Conservation (phyloP, 1,139 yeast species). For the Suhomyces coccinellae region DNA sequence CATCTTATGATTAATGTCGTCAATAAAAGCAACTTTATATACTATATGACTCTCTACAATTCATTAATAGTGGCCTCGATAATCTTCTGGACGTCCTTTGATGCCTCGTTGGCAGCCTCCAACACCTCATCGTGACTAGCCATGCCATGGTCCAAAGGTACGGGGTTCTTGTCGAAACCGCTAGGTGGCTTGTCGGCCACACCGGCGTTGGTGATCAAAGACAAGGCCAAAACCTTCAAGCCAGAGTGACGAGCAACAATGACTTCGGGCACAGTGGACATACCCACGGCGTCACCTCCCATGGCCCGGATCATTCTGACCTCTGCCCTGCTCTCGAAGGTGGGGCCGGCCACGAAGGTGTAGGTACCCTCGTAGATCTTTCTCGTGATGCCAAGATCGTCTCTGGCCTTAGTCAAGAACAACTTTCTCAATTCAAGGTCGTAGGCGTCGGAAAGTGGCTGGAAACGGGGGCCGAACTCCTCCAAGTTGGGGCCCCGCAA, state of each 20-base stretch:
- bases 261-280: constrained; percentile 97
- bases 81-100: constrained; percentile 72
- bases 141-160: constrained; percentile 67
- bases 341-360: constrained; percentile 87
- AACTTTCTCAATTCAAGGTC: constrained; percentile 66
- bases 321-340: constrained; percentile 92
- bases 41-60: constrained; percentile 22
- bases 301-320: constrained; percentile 66
- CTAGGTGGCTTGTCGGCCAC: constrained; percentile 76
- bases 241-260: constrained; percentile 89
- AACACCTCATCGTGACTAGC: constrained; percentile 91
- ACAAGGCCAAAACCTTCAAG: constrained; percentile 75
- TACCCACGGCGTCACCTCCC: constrained; percentile 96
- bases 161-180: constrained; percentile 57
- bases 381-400: constrained; percentile 54
- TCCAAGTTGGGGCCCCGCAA: constrained; percentile 84
- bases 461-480: constrained; percentile 80
- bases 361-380: constrained; percentile 84
- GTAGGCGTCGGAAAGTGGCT: constrained; percentile 88
- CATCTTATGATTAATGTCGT: constrained; percentile 13
- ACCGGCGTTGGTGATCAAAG: constrained; percentile 83
- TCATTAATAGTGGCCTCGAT: constrained; percentile 64
- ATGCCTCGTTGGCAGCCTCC: constrained; percentile 77
- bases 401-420: constrained; percentile 54
- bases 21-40: constrained; percentile 10